Base-by-base conservation (phyloP, 2,329 filamentous ascomycete genomes). In the Diaporthe citriasiana region DNA sequence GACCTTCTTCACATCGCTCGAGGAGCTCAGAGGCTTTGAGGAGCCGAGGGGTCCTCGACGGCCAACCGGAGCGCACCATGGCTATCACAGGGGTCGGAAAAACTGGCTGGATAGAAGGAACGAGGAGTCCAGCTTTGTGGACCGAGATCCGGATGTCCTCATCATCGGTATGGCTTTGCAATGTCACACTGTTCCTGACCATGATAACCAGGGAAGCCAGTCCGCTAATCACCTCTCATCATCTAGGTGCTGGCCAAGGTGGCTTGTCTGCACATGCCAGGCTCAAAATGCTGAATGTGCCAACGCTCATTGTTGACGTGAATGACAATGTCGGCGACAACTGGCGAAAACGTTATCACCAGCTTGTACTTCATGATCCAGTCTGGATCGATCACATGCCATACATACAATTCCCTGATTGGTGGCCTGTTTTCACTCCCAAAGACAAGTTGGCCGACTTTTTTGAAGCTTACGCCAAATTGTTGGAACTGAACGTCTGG, bases 361-460 rank as follows among this genome's bases (percentile, higher is more conserved):
- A 86, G 66, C 85, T 87, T 8, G 84, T 93, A 0, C 86, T 92
- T 0, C 91, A 93, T 78, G 91, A 93, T 76, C 90, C 91, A 0
- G 87, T 92, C 22, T 91, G 86, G 84, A 87, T 84, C 75, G 86
- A 88, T 65, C 86, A 89, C 78, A 82, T 92, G 81, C 89, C 91
- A 0, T 93, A 92, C 79, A 78, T 93, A 4, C 83, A 84, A 0
- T 93, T 92, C 77, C 91, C 91, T 0, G 79, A 86, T 0, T 86
- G 85, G 75, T 93, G 91, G 90, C 91, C 91, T 0, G 81, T 92
- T 25, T 93, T 92, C 81, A 93, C 91, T 0, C 91, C 91, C 6
- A 92, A 92, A 76, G 90, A 93, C 79, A 93, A 93, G 77, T 83
- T 93, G 0, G 91, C 86, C 3, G 89, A 91, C 70, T 93, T 89